Conservation (phyloP, 768 basidiomycete genomes). For the Vararia minispora region DNA sequence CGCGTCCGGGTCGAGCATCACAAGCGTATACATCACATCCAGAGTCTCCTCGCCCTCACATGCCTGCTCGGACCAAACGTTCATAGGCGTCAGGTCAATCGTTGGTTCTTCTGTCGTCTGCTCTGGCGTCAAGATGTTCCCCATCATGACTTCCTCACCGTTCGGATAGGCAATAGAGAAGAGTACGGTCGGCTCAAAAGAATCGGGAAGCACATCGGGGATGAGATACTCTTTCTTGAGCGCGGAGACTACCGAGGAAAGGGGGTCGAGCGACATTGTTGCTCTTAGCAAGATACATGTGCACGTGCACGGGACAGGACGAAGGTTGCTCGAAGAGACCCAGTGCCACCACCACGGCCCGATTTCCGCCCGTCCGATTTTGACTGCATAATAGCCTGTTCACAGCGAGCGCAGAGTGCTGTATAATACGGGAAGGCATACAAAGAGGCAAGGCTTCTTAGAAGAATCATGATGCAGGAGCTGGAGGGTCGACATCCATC, state of each 20-base stretch:
- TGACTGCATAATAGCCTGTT: no score
- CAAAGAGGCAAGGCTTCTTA: no score
- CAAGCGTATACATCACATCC: conserved; percentile 31
- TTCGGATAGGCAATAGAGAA: conserved; percentile 34
- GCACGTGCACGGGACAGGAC: no score
- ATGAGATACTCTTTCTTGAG: conserved; percentile 31
- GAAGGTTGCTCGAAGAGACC: no score
- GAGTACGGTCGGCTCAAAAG: conserved; percentile 24
- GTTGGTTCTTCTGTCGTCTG: conserved; percentile 41
- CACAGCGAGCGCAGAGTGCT: no score
- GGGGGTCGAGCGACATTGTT: conserved; percentile 20
- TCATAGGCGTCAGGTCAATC: conserved; percentile 34
- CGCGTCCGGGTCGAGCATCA: conserved; percentile 26
- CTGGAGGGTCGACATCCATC: no score
- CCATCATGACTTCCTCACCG: conserved; percentile 27
- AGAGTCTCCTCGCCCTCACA: conserved; percentile 13
- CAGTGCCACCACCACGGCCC: no score
- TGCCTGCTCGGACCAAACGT: conserved; percentile 17
- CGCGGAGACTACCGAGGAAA: conserved; percentile 22
- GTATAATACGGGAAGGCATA: no score
- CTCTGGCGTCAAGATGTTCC: conserved; percentile 24
- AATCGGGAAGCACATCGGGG: conserved; percentile 32
- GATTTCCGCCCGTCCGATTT: no score
- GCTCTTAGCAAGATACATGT: no score
- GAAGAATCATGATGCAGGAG: no score